Evolutionary conservation across 2,329 filamentous ascomycete genomes (phyloP).

Genomic region (Penicillium crustosum): DNA sequence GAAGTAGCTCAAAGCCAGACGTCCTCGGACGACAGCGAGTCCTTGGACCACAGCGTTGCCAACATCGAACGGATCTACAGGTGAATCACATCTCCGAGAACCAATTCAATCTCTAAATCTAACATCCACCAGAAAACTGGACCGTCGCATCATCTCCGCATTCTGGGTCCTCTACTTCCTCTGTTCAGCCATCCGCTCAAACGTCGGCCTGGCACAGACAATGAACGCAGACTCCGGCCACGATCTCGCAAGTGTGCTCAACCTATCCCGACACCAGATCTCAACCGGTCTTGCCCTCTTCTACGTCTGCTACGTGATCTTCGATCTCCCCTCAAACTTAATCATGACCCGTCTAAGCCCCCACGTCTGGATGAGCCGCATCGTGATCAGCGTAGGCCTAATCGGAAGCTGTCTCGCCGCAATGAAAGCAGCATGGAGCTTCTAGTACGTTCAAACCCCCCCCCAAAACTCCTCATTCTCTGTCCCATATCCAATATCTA

Average conservation of each 20-base stretch:
- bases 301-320: constrained; percentile 88
- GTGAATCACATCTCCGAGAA: constrained; percentile 16
- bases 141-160: constrained; percentile 63
- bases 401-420: constrained; percentile 82
- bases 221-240: constrained; percentile 75
- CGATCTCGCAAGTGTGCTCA: constrained; percentile 70
- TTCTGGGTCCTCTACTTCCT: constrained; percentile 92
- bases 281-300: constrained; percentile 84
- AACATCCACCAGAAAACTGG: constrained; percentile 50
- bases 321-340: constrained; percentile 84
- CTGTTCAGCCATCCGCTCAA: constrained; percentile 86
- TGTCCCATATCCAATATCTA: not conserved
- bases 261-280: constrained; percentile 71
- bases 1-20: not conserved
- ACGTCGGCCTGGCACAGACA: constrained; percentile 89
- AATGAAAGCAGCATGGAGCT: constrained; percentile 77
- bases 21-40: constrained; percentile 21
- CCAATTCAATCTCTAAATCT: not conserved
- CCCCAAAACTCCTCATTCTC: not conserved
- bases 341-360: constrained; percentile 84
- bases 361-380: constrained; percentile 87
- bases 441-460: constrained; percentile 59
- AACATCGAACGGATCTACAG: constrained; percentile 42
- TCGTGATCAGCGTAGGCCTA: constrained; percentile 81
- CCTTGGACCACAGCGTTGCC: constrained; percentile 32